Conservation (phyloP, 257 asterid species). For the Gentiana dahurica region DNA sequence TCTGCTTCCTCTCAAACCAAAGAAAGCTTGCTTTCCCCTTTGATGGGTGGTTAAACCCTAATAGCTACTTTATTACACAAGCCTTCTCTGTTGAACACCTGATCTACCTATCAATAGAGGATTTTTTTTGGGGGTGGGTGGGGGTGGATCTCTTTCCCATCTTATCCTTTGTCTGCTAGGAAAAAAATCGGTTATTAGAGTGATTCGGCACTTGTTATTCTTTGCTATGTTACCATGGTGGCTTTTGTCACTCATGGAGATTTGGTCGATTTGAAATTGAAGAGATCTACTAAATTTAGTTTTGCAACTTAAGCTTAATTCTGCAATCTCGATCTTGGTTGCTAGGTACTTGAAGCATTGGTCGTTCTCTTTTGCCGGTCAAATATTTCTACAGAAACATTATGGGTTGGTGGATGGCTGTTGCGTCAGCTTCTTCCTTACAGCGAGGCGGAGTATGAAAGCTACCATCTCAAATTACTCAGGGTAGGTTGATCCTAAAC, state of each 20-base stretch:
- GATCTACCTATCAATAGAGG: too few relatives aligned
- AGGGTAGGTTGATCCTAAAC: slow-evolving; percentile 39
- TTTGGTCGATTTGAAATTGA: too few relatives aligned
- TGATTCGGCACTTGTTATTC: too few relatives aligned
- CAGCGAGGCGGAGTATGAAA: slow-evolving; percentile 68
- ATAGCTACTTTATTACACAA: too few relatives aligned
- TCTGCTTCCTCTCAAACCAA: neutral
- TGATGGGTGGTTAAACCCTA: neutral
- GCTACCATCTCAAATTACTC: slow-evolving; percentile 59
- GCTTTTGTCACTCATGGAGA: too few relatives aligned
- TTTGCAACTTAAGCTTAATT: neutral
- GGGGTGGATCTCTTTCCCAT: too few relatives aligned
- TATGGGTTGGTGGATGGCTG: slow-evolving; percentile 99
- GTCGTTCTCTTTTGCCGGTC: slow-evolving; percentile 93
- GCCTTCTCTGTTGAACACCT: too few relatives aligned
- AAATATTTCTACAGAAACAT: slow-evolving; percentile 80
- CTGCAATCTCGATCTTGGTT: slow-evolving; percentile 14
- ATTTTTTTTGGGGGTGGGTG: too few relatives aligned
- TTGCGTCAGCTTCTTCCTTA: slow-evolving; percentile 92
- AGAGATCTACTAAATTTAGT: too few relatives aligned
- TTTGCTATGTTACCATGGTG: too few relatives aligned
- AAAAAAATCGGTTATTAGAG: too few relatives aligned
- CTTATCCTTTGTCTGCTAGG: too few relatives aligned
- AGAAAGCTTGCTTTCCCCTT: neutral
- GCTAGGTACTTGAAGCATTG: slow-evolving; percentile 87